Conservation (phyloP, 768 basidiomycete species). For the Boletus pseudo-olivaceus region DNA sequence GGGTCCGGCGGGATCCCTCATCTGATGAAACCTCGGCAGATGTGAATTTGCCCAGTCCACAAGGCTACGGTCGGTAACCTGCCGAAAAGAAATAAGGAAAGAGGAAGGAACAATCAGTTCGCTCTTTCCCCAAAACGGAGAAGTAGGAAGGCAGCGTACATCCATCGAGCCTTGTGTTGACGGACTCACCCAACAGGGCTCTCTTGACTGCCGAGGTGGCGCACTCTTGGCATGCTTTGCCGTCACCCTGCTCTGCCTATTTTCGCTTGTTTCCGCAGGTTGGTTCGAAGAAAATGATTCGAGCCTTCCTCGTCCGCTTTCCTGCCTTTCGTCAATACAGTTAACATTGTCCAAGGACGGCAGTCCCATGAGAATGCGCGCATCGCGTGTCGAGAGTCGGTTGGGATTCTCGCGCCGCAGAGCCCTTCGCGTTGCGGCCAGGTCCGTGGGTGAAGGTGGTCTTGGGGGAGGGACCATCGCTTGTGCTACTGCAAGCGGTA, state of each 20-base stretch:
- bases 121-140: neutral
- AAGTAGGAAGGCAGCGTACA: constrained; percentile 2
- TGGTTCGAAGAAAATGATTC: constrained; percentile 57
- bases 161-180: constrained; percentile 24
- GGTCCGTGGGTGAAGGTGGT: constrained; percentile 86
- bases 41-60: constrained; percentile 89
- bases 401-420: constrained; percentile 81
- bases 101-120: neutral
- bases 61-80: constrained; percentile 47
- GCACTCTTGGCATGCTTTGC: constrained; percentile 20
- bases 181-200: constrained; percentile 46
- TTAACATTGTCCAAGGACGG: constrained; percentile 26
- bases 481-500: constrained; percentile 91
- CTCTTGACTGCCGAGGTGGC: constrained; percentile 69
- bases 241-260: constrained; percentile 14
- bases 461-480: constrained; percentile 95
- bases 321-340: constrained; percentile 19
- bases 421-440: constrained; percentile 85
- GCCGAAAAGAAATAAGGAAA: neutral
- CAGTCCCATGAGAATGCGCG: constrained; percentile 70
- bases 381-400: constrained; percentile 76
- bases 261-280: constrained; percentile 19
- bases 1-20: constrained; percentile 42
- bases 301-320: constrained; percentile 46
- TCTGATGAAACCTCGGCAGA: constrained; percentile 61